Base-by-base conservation (phyloP, 2,329 filamentous ascomycete genomes). In the Pleoardoris graminearum region DNA sequence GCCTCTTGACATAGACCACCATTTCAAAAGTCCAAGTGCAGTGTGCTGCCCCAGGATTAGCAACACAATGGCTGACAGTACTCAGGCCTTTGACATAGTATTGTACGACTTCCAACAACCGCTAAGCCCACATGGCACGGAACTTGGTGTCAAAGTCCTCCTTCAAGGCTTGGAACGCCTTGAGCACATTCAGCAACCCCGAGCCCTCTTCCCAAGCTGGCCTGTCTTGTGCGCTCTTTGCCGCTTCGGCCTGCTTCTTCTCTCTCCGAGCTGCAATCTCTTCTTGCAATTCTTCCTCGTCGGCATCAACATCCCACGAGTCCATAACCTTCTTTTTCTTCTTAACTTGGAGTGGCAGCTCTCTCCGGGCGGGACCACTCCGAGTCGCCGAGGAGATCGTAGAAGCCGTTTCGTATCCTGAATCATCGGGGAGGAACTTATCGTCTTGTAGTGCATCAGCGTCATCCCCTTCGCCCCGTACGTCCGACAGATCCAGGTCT, bases 111-210 rank as follows among this genome's bases (percentile, higher is more conserved):
- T n/a, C n/a, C n/a, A n/a, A 11, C 22, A 47, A 14, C 19, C 8
- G 21, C 50, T 67, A 86, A 67, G 84, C 81, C 82, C 83, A 85
- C 63, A 82, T 80, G 61, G 80, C 80, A 64, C 67, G 77, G 71
- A 89, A 88, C 74, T 86, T 89, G 38, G 77, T 76, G 57, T 86
- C 81, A 67, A 88, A 89, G 51, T 84, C 82, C 23, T 75, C 73
- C 63, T 81, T 80, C 57, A 89, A 65, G 61, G 78, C 70, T 54
- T 75, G 76, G 63, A 88, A 87, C 1, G 84, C 83, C 61, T 76
- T 78, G 12, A 86, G 73, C 21, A 89, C 84, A 57, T 81, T 79
- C 57, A 78, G 61, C 65, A 88, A 63, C 30, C 76, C 77, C 39
- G 70, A 74, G 32, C 75, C 79, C 42, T 79, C 77, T 25, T 77